Evolutionary conservation across 2,329 filamentous ascomycete genomes (phyloP).

Genomic region (Blumeria hordei): DNA sequence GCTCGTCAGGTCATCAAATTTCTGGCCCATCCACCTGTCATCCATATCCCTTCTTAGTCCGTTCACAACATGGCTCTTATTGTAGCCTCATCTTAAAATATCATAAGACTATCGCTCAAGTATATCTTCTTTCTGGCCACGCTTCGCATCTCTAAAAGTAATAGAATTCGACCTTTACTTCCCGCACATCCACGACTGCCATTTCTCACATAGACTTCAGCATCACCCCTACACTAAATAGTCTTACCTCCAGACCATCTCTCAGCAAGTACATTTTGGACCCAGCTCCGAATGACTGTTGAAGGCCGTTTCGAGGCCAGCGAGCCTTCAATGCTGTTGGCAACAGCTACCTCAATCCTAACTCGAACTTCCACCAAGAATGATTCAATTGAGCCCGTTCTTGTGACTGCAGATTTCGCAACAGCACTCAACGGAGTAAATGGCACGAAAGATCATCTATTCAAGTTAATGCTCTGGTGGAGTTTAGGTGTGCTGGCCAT

Average conservation of each 20-base stretch:
- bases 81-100: no score
- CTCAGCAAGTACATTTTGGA: not conserved
- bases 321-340: not conserved
- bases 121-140: no score
- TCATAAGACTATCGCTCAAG: no score
- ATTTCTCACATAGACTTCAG: no score
- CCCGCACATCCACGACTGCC: no score
- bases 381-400: conserved; percentile 13
- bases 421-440: conserved; percentile 35
- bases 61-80: not conserved
- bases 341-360: not conserved
- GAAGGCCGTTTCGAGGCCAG: not conserved
- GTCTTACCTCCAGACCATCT: no score
- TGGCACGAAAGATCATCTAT: conserved; percentile 30
- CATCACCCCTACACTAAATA: no score
- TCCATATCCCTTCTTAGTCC: not conserved
- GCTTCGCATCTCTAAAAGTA: no score
- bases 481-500: conserved; percentile 31
- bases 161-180: no score
- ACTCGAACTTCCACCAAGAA: conserved; percentile 2
- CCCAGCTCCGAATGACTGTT: not conserved
- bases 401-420: conserved; percentile 30
- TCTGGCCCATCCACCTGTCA: not conserved
- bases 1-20: not conserved
- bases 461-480: conserved; percentile 35